These are phyloP conservation scores for Solanum paucissectum DNA, from an alignment of 257 asterid species.

Conservation along the genomic window DNA sequence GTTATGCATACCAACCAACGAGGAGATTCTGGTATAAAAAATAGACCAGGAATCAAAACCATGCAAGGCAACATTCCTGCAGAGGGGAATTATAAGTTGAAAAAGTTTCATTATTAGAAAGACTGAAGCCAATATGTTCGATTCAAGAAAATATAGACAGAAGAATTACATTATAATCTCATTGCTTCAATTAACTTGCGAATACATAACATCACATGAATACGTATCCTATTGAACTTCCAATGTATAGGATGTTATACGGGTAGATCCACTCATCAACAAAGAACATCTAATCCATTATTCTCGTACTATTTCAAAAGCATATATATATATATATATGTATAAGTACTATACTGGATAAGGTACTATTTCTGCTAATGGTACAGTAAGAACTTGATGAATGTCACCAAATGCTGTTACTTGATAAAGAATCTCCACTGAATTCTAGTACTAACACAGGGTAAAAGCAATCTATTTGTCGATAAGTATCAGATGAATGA, in stretches of 20 bases:
- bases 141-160: not conserved
- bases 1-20: slow-evolving; percentile 73
- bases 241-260: not conserved
- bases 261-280: not conserved
- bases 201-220: not conserved
- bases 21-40: slow-evolving; percentile 88
- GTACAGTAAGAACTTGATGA: not conserved
- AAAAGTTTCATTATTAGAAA: not conserved
- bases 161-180: not conserved
- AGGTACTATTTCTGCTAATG: not conserved
- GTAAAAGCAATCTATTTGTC: not conserved
- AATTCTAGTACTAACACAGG: not conserved
- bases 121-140: not conserved
- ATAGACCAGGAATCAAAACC: slow-evolving; percentile 75
- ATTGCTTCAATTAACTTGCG: not conserved
- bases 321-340: not conserved
- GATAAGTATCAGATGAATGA: not conserved
- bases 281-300: not conserved
- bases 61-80: slow-evolving; percentile 74
- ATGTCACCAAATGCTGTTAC: not conserved
- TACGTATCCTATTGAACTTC: not conserved
- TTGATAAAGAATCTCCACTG: not conserved
- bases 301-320: not conserved
- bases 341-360: not conserved
- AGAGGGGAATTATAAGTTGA: not conserved